Conservation (phyloP, 371 early-diverging fungal species). For the Chytridium lagenaria region DNA sequence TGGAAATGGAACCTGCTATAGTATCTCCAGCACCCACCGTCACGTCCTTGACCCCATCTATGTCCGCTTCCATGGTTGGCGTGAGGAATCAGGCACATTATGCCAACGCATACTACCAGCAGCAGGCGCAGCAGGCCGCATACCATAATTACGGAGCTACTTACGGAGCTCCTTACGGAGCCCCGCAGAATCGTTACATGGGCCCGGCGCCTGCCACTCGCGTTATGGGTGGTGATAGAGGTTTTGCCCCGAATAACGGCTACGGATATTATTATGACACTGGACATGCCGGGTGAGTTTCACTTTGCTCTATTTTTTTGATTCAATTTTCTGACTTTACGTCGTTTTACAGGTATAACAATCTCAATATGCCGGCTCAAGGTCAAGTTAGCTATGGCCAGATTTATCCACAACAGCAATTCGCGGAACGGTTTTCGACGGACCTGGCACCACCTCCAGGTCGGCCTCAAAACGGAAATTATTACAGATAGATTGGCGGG, state of each 20-base stretch:
- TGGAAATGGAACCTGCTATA: too few species aligned
- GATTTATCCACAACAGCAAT: conserved; percentile 7
- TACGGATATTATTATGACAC: too few species aligned
- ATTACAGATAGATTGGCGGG: not conserved
- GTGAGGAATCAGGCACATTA: conserved; percentile 4
- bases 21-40: not conserved
- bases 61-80: conserved; percentile 12
- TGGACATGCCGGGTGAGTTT: too few species aligned
- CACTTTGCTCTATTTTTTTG: too few species aligned
- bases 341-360: not conserved
- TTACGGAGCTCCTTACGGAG: not conserved
- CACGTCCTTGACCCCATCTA: conserved; percentile 5
- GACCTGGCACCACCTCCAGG: not conserved
- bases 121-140: not conserved
- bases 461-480: not conserved
- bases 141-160: not conserved
- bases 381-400: conserved; percentile 9
- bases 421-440: not conserved
- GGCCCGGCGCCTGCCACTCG: not conserved
- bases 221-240: not conserved
- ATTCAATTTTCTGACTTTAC: too few species aligned
- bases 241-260: too few species aligned
- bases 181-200: not conserved
- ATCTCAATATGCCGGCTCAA: not conserved
- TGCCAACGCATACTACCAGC: not conserved